Conservation (phyloP, 768 basidiomycete genomes). For the Naganishia vaughanmartiniae region DNA sequence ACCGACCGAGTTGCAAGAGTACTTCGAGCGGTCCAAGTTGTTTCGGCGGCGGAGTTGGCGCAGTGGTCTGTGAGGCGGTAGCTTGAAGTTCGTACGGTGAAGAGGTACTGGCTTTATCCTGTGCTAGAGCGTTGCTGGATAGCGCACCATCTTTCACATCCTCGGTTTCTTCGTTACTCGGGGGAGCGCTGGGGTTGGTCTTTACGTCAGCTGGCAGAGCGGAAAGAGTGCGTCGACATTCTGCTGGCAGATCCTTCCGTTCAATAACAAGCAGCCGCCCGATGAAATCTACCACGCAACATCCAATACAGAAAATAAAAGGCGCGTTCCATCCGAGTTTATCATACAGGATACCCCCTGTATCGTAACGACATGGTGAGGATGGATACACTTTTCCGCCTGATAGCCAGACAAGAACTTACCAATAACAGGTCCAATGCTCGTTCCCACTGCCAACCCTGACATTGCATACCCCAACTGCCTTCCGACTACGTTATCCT, state of each 20-base stretch:
- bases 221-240: background rate
- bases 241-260: constrained; percentile 33
- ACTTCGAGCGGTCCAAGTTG: constrained; percentile 33
- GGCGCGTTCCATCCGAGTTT: constrained; percentile 46
- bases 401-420: background rate
- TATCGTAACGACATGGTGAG: background rate
- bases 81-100: background rate
- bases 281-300: constrained; percentile 39
- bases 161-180: background rate
- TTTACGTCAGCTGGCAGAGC: background rate
- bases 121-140: background rate
- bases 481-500: constrained; percentile 39
- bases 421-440: constrained; percentile 40
- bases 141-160: background rate
- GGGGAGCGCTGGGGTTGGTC: background rate
- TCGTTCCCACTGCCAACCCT: constrained; percentile 41
- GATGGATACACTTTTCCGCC: background rate
- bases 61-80: background rate
- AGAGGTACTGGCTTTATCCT: background rate
- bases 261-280: constrained; percentile 43
- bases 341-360: constrained; percentile 41
- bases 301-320: constrained; percentile 44
- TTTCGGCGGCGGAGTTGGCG: background rate
- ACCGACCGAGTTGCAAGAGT: constrained; percentile 30
- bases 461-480: constrained; percentile 45